A percentile compares a stretch with the other conserved stretches of the same genome.
phyloP scores from a whole-genome alignment of 257 asterid genomes.

The Leonotis leonurus region DNA sequence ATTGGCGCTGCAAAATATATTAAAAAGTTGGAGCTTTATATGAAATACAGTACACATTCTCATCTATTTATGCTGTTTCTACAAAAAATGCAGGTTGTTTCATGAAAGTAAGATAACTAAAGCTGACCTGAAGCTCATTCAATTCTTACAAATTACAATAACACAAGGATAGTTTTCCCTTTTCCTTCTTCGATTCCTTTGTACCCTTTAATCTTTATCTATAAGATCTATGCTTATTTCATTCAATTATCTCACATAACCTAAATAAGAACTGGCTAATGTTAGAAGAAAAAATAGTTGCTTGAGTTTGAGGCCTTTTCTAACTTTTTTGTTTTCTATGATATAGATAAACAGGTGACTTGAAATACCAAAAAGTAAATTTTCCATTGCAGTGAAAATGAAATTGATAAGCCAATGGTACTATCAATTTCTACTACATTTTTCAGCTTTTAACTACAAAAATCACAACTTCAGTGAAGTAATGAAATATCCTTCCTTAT shows the following conservation, averaged over 20 bases:
- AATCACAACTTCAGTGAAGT: not conserved
- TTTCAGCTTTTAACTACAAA: not conserved
- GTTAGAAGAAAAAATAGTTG: not conserved
- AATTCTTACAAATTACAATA: not conserved
- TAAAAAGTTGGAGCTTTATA: too few species aligned
- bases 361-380: not conserved
- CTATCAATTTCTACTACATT: not conserved
- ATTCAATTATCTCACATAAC: not conserved
- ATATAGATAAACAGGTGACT: too few species aligned
- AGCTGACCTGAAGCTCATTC: not conserved
- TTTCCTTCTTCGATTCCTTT: not conserved
- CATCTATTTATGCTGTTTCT: too few species aligned
- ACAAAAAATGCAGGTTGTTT: not conserved
- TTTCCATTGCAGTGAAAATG: not conserved
- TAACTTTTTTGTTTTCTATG: not conserved
- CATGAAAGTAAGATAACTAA: not conserved
- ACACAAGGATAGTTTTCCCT: not conserved
- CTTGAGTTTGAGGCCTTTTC: not conserved
- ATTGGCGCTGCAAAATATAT: constrained; percentile 57
- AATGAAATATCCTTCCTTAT: too few species aligned
- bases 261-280: not conserved
- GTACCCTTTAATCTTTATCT: not conserved
- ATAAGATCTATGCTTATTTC: not conserved
- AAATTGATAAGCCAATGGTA: not conserved
- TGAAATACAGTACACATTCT: too few species aligned